These are phyloP conservation scores for Sporisorium scitamineum DNA, from an alignment of 1,284 basidiomycete species.

Conservation along the genomic window DNA sequence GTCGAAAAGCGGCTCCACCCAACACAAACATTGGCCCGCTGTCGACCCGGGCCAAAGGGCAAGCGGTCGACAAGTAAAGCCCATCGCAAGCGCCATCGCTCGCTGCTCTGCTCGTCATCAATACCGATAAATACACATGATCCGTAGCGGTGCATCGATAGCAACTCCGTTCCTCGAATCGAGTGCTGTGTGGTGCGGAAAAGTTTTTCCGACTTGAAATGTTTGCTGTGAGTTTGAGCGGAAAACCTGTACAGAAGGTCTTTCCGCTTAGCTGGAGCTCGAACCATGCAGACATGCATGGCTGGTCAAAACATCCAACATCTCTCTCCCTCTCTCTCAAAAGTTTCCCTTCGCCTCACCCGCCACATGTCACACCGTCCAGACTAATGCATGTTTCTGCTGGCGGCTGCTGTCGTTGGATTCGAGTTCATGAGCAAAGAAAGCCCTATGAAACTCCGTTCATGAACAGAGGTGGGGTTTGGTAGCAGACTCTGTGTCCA, in stretches of 20 bases:
- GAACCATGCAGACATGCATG: constrained; percentile 11
- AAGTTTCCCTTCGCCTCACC: neutral
- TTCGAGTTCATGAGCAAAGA: too few relatives aligned
- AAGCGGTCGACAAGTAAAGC: too few relatives aligned
- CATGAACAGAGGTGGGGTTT: neutral
- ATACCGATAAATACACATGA: too few relatives aligned
- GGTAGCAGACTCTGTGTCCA: neutral
- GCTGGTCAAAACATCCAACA: constrained; percentile 15
- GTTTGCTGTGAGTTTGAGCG: constrained; percentile 8
- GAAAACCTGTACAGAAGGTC: constrained; percentile 35
- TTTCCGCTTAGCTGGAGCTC: constrained; percentile 15
- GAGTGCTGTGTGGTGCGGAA: too few relatives aligned
- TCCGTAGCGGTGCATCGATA: too few relatives aligned
- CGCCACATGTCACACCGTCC: neutral
- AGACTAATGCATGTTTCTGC: neutral
- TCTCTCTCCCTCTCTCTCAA: neutral
- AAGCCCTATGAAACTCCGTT: neutral
- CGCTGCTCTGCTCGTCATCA: too few relatives aligned
- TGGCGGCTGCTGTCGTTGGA: neutral
- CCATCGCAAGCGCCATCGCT: too few relatives aligned
- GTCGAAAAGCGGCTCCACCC: neutral
- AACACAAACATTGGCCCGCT: neutral
- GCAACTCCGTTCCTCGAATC: too few relatives aligned
- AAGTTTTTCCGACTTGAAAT: neutral
- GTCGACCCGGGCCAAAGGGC: too few relatives aligned